These are phyloP conservation scores for Aspergillus luchuensis DNA, from an alignment of 2,329 filamentous ascomycete species.

Conservation along the genomic window DNA sequence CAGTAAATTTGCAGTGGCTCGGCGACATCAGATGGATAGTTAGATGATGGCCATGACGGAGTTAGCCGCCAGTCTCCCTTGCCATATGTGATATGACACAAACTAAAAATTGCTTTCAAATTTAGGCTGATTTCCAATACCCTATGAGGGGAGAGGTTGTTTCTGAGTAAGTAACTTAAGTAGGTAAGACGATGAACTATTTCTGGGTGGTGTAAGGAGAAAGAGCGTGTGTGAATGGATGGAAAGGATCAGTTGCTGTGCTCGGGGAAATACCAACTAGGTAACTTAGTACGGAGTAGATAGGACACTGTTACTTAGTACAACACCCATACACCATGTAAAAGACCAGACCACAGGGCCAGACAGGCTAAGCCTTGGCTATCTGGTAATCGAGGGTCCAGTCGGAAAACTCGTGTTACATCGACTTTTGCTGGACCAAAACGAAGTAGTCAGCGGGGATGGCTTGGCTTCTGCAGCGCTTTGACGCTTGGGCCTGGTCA, in stretches of 20 bases:
- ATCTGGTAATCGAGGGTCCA: conserved; percentile 18
- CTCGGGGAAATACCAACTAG: background rate
- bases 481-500: conserved; percentile 19
- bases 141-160: background rate
- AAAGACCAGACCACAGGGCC: background rate
- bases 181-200: background rate
- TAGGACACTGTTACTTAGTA: background rate
- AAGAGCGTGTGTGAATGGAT: too few relatives aligned
- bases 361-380: conserved; percentile 25
- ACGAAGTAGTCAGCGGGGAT: conserved; percentile 17
- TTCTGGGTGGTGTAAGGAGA: background rate
- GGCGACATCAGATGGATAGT: background rate
- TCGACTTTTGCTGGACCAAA: conserved; percentile 1
- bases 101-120: background rate
- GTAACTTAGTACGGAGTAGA: too few relatives aligned
- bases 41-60: background rate
- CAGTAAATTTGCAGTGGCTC: background rate
- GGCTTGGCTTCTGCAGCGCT: conserved; percentile 28
- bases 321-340: background rate
- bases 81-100: conserved; percentile 1
- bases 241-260: background rate
- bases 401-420: conserved; percentile 19
- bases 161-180: background rate
- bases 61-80: background rate
- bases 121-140: background rate